These are phyloP conservation scores for Rhizophagus sp. DNA, from an alignment of 192 early-diverging fungal genomes.

Conservation along the genomic window DNA sequence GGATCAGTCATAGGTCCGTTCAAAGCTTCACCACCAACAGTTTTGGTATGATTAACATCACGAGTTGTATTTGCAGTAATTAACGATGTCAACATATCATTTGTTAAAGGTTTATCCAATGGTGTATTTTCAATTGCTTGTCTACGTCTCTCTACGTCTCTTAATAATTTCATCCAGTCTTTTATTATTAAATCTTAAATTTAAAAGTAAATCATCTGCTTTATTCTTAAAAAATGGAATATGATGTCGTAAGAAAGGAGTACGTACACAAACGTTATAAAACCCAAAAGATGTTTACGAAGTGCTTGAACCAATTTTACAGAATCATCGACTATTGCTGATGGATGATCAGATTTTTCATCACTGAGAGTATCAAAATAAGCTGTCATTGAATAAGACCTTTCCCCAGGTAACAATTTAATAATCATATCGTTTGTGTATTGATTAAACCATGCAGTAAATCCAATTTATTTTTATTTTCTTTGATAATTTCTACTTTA, in stretches of 20 bases:
- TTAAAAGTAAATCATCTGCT: not conserved
- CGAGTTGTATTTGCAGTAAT: conserved; percentile 10
- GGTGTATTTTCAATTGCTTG: conserved; percentile 9
- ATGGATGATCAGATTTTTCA: not conserved
- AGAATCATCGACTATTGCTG: not conserved
- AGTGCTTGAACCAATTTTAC: not conserved
- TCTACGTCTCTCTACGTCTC: conserved; percentile 10
- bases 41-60: not conserved
- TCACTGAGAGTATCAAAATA: not conserved
- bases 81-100: conserved; percentile 17
- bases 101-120: not conserved
- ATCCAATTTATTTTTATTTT: not conserved
- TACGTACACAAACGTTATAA: not conserved
- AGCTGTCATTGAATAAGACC: not conserved
- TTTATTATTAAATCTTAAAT: not conserved
- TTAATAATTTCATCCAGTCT: not conserved
- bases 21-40: not conserved
- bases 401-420: not conserved
- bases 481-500: not conserved
- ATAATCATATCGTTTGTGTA: conserved; percentile 13
- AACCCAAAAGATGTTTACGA: not conserved
- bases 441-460: not conserved
- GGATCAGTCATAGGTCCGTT: not conserved
- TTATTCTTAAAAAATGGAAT: not conserved
- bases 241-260: not conserved